These are phyloP conservation scores for Hemileccinum rubropunctum DNA, from an alignment of 768 basidiomycete species.

Conservation along the genomic window DNA sequence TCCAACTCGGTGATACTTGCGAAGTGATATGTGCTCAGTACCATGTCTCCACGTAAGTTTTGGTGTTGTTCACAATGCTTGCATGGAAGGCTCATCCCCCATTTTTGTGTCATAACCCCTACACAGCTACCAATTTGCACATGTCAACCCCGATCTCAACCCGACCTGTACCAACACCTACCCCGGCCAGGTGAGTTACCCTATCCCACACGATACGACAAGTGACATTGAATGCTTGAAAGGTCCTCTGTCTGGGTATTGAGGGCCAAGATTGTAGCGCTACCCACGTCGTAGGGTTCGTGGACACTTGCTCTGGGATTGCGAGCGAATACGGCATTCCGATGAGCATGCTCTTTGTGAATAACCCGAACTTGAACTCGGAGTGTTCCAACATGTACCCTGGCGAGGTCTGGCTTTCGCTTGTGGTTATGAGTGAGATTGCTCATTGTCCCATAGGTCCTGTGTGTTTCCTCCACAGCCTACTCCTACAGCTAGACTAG, in stretches of 20 bases:
- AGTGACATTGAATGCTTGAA: not conserved
- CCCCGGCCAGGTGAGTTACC: slow-evolving; percentile 44
- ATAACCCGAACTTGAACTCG: slow-evolving; percentile 63
- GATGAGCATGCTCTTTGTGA: slow-evolving; percentile 44
- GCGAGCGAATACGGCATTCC: slow-evolving; percentile 40
- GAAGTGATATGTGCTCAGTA: slow-evolving; percentile 57
- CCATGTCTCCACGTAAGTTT: slow-evolving; percentile 60
- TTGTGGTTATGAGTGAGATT: not conserved
- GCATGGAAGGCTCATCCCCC: not conserved
- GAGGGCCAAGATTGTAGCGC: slow-evolving; percentile 53
- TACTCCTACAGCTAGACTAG: no score
- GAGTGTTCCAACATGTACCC: slow-evolving; percentile 55
- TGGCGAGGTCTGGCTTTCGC: slow-evolving; percentile 45
- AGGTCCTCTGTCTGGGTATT: slow-evolving; percentile 53
- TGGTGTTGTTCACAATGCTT: not conserved
- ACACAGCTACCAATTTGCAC: slow-evolving; percentile 56
- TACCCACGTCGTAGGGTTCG: slow-evolving; percentile 42
- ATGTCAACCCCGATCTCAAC: slow-evolving; percentile 51
- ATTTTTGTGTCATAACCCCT: no score
- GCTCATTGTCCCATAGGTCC: slow-evolving; percentile 25
- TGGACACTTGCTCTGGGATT: slow-evolving; percentile 51
- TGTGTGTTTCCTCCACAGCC: slow-evolving; percentile 17
- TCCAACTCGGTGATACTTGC: slow-evolving; percentile 59
- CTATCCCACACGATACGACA: not conserved
- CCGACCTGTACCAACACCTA: slow-evolving; percentile 56